Conservation (phyloP, 106 monocot species). For the Xerophyta viscosa region DNA sequence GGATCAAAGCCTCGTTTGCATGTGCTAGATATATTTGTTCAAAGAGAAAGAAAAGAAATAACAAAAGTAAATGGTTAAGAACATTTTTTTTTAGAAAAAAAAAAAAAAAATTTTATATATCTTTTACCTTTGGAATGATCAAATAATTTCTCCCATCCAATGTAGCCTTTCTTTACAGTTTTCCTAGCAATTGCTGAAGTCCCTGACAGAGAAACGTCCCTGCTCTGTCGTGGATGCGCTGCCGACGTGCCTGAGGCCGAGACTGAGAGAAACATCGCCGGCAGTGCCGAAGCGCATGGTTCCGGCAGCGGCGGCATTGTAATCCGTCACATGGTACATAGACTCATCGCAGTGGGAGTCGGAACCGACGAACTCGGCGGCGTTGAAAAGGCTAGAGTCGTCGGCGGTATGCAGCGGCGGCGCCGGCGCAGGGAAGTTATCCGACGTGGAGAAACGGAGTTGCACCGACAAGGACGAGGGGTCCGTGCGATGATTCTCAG, state of each 20-base stretch:
- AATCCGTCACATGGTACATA: slow-evolving; percentile 14
- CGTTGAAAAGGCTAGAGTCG: slow-evolving; percentile 10
- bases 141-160: too few relatives aligned
- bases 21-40: too few relatives aligned
- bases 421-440: neutral
- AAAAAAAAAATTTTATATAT: too few relatives aligned
- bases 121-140: too few relatives aligned
- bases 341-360: slow-evolving; percentile 17
- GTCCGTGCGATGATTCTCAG: slow-evolving; percentile 7
- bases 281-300: slow-evolving; percentile 27
- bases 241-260: slow-evolving; percentile 74
- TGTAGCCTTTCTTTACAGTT: too few relatives aligned
- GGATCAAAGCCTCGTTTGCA: too few relatives aligned
- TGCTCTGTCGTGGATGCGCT: slow-evolving; percentile 28
- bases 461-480: slow-evolving; percentile 7
- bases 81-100: too few relatives aligned
- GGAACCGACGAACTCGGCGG: slow-evolving; percentile 21
- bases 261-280: slow-evolving; percentile 90
- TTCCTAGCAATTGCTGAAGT: slow-evolving; percentile 5
- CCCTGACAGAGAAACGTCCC: slow-evolving; percentile 10
- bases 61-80: too few relatives aligned
- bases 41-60: too few relatives aligned
- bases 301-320: slow-evolving; percentile 13
- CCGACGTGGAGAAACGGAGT: slow-evolving; percentile 2
- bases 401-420: neutral